Base-by-base conservation (phyloP, 2,329 filamentous ascomycete species). In the Calonectria crousiana region DNA sequence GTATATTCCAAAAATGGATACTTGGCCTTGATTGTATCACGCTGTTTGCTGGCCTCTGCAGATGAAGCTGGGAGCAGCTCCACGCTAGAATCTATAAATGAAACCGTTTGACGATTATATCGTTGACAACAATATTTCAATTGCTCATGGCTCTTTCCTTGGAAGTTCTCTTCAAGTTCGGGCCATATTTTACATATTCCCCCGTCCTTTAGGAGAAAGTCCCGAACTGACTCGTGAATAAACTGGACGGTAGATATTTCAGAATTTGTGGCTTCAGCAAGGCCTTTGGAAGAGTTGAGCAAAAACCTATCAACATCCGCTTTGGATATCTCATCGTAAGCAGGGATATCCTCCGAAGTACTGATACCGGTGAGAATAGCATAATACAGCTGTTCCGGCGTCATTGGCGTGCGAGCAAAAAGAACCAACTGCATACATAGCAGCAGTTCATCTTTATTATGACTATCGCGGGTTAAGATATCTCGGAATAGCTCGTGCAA, bases 361-460 rank as follows among this genome's bases (percentile, higher is more conserved):
- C 6, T 9, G 6, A 18, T 32, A 6, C 18, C 23, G 18, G 26
- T 32, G 6, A 77, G 51, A 0, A 81, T 56, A 0, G 80, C 82
- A 10, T 78, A 78, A 74, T 88, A 90, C 0, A 90, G 83, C 75
- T 92, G 86, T 0, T 84, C 76, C 0, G 81, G 86, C 0, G 56
- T 82, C 0, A 92, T 69, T 0, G 90, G 87, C 81, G 76, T 11
- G 79, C 82, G 0, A 11, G 90, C 84, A 32, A 86, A 92, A 0
- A 92, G 82, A 0, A 93, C 83, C 88, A 88, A 92, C 23, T 73
- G 85, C 0, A 92, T 73, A 36, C 87, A 90, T 0, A 89, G 75
- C 0, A 85, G 69, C 0, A 92, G 75, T 0, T 85, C 81, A 0
- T 87, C 81, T 60, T 82, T 81, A 6, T 90, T 84, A 0, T 83